Percentiles rank a stretch among this genome's conserved stretches.
Conservation (phyloP, 768 basidiomycete genomes). For the Peribolospora baueri region DNA sequence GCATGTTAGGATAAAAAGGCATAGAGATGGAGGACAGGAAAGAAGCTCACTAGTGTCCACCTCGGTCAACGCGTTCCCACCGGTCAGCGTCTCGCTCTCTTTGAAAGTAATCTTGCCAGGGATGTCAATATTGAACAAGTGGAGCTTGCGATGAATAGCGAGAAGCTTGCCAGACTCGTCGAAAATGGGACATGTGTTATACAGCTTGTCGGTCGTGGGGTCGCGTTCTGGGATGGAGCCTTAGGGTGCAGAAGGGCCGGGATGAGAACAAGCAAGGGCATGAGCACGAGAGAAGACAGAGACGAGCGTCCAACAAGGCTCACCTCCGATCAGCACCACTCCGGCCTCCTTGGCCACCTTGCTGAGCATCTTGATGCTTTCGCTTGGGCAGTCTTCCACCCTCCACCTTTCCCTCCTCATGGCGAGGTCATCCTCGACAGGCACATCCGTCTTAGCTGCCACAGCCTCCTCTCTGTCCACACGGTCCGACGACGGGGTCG, state of each 20-base stretch:
- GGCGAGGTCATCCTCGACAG: conserved; percentile 31
- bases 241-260: conserved; percentile 17
- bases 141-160: conserved; percentile 74
- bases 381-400: conserved; percentile 32
- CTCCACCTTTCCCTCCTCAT: conserved; percentile 29
- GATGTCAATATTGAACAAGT: conserved; percentile 87
- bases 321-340: conserved; percentile 85
- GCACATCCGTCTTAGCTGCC: not conserved
- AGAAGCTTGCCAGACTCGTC: conserved; percentile 44
- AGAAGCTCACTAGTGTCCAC: conserved; percentile 55
- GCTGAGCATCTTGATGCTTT: conserved; percentile 61
- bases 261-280: not conserved
- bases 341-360: conserved; percentile 47
- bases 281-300: not conserved
- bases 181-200: conserved; percentile 44
- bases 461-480: not conserved
- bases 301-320: not conserved
- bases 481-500: not conserved
- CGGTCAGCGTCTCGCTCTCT: conserved; percentile 28
- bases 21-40: not conserved
- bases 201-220: conserved; percentile 34
- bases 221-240: conserved; percentile 84
- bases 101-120: conserved; percentile 76
- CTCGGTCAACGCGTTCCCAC: conserved; percentile 43
- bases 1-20: not conserved